These are phyloP conservation scores for Diaporthe vaccinii DNA, from an alignment of 2,329 filamentous ascomycete species.

Conservation along the genomic window DNA sequence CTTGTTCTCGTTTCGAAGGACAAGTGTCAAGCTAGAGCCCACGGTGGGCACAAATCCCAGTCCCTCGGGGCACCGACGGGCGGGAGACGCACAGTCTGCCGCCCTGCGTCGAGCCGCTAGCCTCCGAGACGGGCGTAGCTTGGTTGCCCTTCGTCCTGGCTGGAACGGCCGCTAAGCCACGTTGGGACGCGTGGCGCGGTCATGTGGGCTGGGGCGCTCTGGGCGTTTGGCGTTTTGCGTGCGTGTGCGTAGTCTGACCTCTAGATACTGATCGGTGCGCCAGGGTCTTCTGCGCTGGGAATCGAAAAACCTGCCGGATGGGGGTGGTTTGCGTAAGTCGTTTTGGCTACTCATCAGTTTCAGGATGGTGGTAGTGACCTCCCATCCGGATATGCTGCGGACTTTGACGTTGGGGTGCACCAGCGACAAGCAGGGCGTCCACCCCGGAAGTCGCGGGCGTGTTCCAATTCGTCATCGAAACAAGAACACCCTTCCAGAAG, in stretches of 20 bases:
- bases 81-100: constrained; percentile 29
- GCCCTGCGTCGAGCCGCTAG: constrained; percentile 19
- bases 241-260: not conserved
- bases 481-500: not conserved
- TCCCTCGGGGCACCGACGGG: not conserved
- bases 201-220: constrained; percentile 15
- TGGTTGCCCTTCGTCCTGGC: not conserved
- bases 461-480: constrained; percentile 16
- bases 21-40: not conserved
- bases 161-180: constrained; percentile 18
- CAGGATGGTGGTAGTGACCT: not conserved
- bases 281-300: not conserved
- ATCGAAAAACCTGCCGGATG: not conserved
- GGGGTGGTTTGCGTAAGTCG: constrained; percentile 1
- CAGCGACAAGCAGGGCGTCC: not conserved
- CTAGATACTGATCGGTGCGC: constrained; percentile 1
- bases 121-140: constrained; percentile 13
- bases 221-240: not conserved
- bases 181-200: constrained; percentile 13
- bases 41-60: not conserved
- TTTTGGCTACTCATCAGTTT: not conserved
- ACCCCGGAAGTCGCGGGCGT: not conserved
- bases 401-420: not conserved
- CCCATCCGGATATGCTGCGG: not conserved
- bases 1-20: not conserved